Evolutionary conservation across 2,329 filamentous ascomycete genomes (phyloP), one percentile per base, ranked within the genome.

Genomic region (Pseudohalonectria lignicola): DNA sequence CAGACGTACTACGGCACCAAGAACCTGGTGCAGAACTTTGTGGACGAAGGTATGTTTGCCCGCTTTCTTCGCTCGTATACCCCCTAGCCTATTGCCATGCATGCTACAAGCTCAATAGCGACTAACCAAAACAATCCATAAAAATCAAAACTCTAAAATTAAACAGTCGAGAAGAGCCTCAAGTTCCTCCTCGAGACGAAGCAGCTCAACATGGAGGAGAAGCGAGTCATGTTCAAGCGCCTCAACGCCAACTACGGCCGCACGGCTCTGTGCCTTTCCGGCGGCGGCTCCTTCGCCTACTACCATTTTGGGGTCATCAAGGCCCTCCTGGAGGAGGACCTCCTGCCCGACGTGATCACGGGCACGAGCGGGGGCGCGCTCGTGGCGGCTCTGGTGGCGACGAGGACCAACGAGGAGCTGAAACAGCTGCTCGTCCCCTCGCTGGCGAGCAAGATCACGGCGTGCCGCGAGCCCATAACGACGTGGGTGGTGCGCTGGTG

Each of bases 1-100:
- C 88, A 96, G 62, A 94, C 90, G 3, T 98, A 98, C 55, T 94
- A 87, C 49, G 92, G 92, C 23, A 96, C 92, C n/a, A 98, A 98
- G 60, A 77, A 92, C 43, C 61, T 95, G 46, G 85, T 94, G 21
- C 92, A 96, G 59, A 79, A 80, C 39, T 96, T 90, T 53, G 66
- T 94, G 32, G 86, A 95, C 43, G 88, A 96, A 61, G 69, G 78
- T 79, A 18, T 54, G 45, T 26, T 16, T 2, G 5, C 31, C 11
- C 8, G 10, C 11, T 13, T 4, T 16, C n/a, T n/a, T n/a, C n/a
- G n/a, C n/a, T n/a, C n/a, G n/a, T n/a, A n/a, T n/a, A n/a, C n/a
- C n/a, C n/a, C n/a, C n/a, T n/a, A n/a, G n/a, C n/a, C 4, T 5
- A n/a, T n/a, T n/a, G n/a, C n/a, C n/a, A n/a, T n/a, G n/a, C n/a